Evolutionary conservation across 2,329 filamentous ascomycete genomes (phyloP).

Genomic region (Ophiosphaerella herpotricha): DNA sequence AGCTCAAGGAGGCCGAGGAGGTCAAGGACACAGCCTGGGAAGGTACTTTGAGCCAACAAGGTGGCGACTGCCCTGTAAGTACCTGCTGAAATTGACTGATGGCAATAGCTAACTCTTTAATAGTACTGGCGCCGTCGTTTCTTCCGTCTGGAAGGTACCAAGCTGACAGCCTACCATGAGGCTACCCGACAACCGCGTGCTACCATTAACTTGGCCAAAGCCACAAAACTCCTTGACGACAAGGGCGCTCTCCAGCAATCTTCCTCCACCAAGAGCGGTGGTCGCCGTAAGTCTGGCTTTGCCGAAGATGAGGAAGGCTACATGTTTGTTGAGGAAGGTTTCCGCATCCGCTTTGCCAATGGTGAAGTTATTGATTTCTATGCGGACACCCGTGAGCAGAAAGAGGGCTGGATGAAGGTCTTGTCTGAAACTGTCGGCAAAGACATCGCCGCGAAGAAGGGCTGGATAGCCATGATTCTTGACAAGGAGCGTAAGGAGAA

Average conservation of each 20-base stretch:
- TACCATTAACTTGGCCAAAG: conserved; percentile 94
- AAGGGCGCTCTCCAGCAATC: conserved; percentile 81
- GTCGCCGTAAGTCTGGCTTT: conserved; percentile 89
- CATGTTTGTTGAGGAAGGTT: conserved; percentile 99
- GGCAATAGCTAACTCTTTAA: conserved; percentile 13
- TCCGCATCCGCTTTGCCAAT: conserved; percentile 97
- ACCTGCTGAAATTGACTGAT: not conserved
- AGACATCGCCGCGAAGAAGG: conserved; percentile 55
- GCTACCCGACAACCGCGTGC: conserved; percentile 92
- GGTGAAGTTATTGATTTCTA: conserved; percentile 99
- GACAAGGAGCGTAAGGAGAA: conserved; percentile 49
- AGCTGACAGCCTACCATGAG: conserved; percentile 95
- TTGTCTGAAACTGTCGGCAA: conserved; percentile 73
- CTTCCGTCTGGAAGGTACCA: conserved; percentile 90
- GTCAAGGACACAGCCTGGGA: conserved; percentile 79
- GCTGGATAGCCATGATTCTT: conserved; percentile 67
- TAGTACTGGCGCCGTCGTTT: conserved; percentile 98
- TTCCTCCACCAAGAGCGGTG: conserved; percentile 73
- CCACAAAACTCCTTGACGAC: conserved; percentile 91
- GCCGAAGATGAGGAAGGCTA: conserved; percentile 98
- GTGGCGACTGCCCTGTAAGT: conserved; percentile 94
- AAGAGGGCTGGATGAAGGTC: conserved; percentile 93
- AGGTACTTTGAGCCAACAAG: conserved; percentile 91
- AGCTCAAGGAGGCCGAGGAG: conserved; percentile 88
- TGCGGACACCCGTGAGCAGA: conserved; percentile 83